A percentile compares a stretch with the other conserved stretches of the same genome.
These are phyloP conservation scores for Ogataea angusta DNA, from an alignment of 805 yeast species.

Conservation along the genomic window DNA sequence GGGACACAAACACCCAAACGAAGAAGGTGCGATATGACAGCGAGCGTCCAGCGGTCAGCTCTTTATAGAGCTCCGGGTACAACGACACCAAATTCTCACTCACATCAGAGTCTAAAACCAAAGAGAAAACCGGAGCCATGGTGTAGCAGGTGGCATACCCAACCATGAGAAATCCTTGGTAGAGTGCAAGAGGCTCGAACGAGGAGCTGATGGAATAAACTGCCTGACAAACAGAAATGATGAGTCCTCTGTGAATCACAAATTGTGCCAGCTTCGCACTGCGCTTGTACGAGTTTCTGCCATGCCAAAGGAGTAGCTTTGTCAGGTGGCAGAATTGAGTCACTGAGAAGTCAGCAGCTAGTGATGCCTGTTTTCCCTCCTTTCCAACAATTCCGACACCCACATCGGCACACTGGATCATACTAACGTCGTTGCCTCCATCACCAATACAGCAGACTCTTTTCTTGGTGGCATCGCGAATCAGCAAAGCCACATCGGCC, in stretches of 20 bases:
- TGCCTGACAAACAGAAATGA: constrained; percentile 93
- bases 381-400: constrained; percentile 99
- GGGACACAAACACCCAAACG: constrained; percentile 83
- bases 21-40: constrained; percentile 84
- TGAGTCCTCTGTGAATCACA: constrained; percentile 92
- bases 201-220: constrained; percentile 81
- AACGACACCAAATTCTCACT: constrained; percentile 82
- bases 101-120: constrained; percentile 88
- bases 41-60: constrained; percentile 82
- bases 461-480: constrained; percentile 75
- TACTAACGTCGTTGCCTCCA: constrained; percentile 98
- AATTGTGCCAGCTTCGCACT: constrained; percentile 94
- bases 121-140: constrained; percentile 95
- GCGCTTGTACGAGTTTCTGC: constrained; percentile 93
- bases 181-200: constrained; percentile 91
- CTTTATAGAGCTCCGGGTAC: constrained; percentile 94
- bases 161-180: constrained; percentile 97
- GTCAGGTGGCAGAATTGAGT: constrained; percentile 88
- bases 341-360: constrained; percentile 95
- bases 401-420: constrained; percentile 98
- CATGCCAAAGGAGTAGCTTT: constrained; percentile 92
- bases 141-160: constrained; percentile 97
- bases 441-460: constrained; percentile 98
- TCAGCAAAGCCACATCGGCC: constrained; percentile 86
- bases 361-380: constrained; percentile 95